Evolutionary conservation across 1,284 basidiomycete species (phyloP).

Genomic region (Ustilago tritici): DNA sequence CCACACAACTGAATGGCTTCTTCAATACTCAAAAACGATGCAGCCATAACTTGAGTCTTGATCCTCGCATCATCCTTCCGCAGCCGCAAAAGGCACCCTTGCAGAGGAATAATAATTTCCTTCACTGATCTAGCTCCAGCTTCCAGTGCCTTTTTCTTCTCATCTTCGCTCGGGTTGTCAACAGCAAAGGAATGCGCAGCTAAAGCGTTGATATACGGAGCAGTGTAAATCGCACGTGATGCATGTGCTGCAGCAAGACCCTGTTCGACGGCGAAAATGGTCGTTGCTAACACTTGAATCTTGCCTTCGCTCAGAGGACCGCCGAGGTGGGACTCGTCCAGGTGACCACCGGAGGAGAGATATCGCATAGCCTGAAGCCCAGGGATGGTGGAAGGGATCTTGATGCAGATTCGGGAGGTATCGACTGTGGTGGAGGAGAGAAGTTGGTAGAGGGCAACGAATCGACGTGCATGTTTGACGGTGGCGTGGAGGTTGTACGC

Average conservation of each 20-base stretch:
- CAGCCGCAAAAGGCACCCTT: constrained; percentile 17
- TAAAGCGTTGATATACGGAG: constrained; percentile 38
- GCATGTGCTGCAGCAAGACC: constrained; percentile 36
- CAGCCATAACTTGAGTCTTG: constrained; percentile 26
- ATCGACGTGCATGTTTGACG: constrained; percentile 25
- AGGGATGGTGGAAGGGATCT: constrained; percentile 28
- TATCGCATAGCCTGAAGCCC: constrained; percentile 40
- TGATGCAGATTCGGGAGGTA: constrained; percentile 25
- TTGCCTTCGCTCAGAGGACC: constrained; percentile 17
- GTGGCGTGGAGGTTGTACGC: constrained; percentile 24
- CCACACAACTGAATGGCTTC: constrained; percentile 27
- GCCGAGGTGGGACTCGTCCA: constrained; percentile 25
- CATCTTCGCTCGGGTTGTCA: constrained; percentile 4
- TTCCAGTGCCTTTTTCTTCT: background rate
- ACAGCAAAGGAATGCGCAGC: constrained; percentile 31
- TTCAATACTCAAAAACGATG: constrained; percentile 20
- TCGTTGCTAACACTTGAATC: constrained; percentile 32
- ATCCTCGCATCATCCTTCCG: constrained; percentile 12
- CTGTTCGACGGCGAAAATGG: constrained; percentile 34
- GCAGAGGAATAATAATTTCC: constrained; percentile 25
- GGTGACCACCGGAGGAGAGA: constrained; percentile 25
- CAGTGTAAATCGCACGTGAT: constrained; percentile 17
- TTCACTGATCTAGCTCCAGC: constrained; percentile 13
- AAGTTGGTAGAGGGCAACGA: constrained; percentile 34
- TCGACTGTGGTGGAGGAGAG: constrained; percentile 9